These are phyloP conservation scores for Clausena lansium DNA, from an alignment of 345 rosid species.

Conservation along the genomic window DNA sequence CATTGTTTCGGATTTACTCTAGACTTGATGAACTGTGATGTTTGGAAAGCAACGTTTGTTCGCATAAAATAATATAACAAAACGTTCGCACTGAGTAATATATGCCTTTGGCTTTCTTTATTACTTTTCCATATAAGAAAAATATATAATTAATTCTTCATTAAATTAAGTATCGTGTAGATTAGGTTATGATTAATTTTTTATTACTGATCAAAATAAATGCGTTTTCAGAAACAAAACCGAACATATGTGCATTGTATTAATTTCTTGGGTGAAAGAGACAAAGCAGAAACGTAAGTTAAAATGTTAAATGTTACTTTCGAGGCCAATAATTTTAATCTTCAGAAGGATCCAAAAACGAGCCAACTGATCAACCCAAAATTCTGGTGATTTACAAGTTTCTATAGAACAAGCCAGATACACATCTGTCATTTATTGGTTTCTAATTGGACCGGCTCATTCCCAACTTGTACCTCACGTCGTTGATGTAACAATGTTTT, in stretches of 20 bases:
- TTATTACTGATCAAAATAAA: no score
- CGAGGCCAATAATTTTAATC: neutral
- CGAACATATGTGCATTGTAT: neutral
- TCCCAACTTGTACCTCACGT: neutral
- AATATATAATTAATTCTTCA: no score
- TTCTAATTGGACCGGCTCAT: neutral
- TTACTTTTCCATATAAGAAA: no score
- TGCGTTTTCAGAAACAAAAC: neutral
- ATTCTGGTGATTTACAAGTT: neutral
- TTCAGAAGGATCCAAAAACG: neutral
- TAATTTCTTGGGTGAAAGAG: neutral
- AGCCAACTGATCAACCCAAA: neutral
- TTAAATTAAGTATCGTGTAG: no score
- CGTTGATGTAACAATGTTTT: neutral
- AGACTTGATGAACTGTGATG: no score
- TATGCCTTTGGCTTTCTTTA: no score
- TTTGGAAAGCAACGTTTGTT: no score
- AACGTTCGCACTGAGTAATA: no score
- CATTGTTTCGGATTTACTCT: no score
- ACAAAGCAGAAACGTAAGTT: neutral
- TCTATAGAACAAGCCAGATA: neutral
- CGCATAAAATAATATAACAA: no score
- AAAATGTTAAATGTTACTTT: neutral
- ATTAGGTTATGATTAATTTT: no score
- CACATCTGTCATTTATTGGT: neutral